Evolutionary conservation across 805 yeast genomes (phyloP).

Genomic region (Wickerhamomyces mucosus): DNA sequence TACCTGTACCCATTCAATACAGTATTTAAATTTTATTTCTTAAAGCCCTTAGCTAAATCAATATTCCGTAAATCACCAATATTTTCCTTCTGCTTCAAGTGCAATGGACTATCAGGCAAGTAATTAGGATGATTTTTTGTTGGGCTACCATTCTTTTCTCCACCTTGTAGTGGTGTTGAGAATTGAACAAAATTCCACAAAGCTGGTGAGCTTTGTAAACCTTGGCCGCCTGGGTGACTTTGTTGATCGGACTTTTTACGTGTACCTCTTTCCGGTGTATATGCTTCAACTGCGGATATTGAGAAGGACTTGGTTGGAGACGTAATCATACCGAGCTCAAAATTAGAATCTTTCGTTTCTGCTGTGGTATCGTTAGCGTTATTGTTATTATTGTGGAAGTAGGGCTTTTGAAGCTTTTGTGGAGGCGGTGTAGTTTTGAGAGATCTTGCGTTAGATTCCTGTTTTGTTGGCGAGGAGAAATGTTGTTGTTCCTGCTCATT

Average conservation of each 20-base stretch:
- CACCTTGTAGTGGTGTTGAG: constrained; percentile 30
- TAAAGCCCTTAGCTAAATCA: constrained; percentile 38
- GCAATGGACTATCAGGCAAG: constrained; percentile 17
- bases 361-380: constrained; percentile 6
- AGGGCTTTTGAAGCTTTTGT: constrained; percentile 8
- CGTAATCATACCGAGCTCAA: constrained; percentile 18
- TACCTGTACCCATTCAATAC: too few relatives aligned
- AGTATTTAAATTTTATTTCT: constrained; percentile 12
- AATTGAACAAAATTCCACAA: constrained; percentile 90
- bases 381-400: constrained; percentile 6
- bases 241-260: constrained; percentile 14
- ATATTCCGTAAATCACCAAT: constrained; percentile 36
- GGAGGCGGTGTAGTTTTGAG: constrained; percentile 7
- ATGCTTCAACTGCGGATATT: constrained; percentile 48
- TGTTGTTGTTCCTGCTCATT: constrained; percentile 1
- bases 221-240: constrained; percentile 8
- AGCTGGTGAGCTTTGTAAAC: constrained; percentile 60
- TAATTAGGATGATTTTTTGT: constrained; percentile 10
- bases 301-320: constrained; percentile 34
- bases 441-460: constrained; percentile 13
- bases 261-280: constrained; percentile 52
- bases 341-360: too few relatives aligned
- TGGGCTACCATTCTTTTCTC: constrained; percentile 12
- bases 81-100: constrained; percentile 4
- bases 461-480: constrained; percentile 5